These are phyloP conservation scores for Paraconiothyrium brasiliense DNA, from an alignment of 2,329 filamentous ascomycete species.

Conservation along the genomic window DNA sequence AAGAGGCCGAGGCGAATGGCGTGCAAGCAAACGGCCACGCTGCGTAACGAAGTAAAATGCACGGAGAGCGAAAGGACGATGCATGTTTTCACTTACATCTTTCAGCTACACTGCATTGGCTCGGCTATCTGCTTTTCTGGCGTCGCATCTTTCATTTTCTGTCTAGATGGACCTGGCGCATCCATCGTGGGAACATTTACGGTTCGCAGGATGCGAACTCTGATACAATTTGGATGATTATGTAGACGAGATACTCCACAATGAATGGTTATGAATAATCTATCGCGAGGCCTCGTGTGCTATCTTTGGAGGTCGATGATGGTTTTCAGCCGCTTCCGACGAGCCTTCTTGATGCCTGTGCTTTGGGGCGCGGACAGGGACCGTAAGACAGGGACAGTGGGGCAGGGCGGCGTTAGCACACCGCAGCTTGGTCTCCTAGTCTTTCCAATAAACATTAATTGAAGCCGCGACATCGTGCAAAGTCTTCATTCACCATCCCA, in stretches of 20 bases:
- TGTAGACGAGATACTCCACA: slow-evolving; percentile 13
- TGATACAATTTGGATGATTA: neutral
- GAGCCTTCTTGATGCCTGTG: slow-evolving; percentile 24
- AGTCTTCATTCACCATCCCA: slow-evolving; percentile 12
- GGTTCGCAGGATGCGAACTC: slow-evolving; percentile 2
- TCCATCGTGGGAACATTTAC: slow-evolving; percentile 9
- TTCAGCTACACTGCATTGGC: slow-evolving; percentile 23
- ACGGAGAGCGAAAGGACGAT: neutral
- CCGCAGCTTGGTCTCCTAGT: slow-evolving; percentile 30
- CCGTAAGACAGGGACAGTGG: slow-evolving; percentile 38
- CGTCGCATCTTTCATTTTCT: slow-evolving; percentile 10
- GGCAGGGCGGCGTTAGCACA: slow-evolving; percentile 38
- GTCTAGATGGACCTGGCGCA: slow-evolving; percentile 32
- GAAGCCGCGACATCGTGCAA: slow-evolving; percentile 24
- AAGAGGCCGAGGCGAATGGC: slow-evolving; percentile 25
- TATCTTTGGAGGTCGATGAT: slow-evolving; percentile 40
- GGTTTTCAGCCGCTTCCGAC: slow-evolving; percentile 35
- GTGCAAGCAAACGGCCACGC: slow-evolving; percentile 24
- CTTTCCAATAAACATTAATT: slow-evolving; percentile 29
- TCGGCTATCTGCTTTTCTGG: slow-evolving; percentile 16
- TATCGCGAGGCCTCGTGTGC: neutral
- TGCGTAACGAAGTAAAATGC: slow-evolving; percentile 1
- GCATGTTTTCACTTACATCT: neutral
- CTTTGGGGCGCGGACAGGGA: slow-evolving; percentile 33
- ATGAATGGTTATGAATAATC: slow-evolving; percentile 7